These are phyloP conservation scores for Diaporthe citrichinensis DNA, from an alignment of 2,329 filamentous ascomycete species.

Conservation along the genomic window DNA sequence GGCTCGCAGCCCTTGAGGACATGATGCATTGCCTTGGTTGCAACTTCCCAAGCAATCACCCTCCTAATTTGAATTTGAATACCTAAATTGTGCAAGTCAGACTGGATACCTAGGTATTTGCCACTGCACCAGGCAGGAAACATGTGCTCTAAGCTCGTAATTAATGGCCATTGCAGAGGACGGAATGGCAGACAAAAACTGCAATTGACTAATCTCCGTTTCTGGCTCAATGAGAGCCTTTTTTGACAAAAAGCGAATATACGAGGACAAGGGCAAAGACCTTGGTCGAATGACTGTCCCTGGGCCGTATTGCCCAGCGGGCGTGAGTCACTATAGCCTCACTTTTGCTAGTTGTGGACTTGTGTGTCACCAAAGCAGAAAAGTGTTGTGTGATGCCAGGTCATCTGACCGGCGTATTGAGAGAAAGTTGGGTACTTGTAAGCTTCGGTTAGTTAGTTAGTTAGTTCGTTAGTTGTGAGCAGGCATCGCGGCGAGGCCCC, in stretches of 20 bases:
- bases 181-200: no score
- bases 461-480: neutral
- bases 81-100: no score
- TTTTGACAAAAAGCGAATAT: neutral
- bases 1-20: neutral
- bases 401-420: neutral
- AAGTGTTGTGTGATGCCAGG: neutral
- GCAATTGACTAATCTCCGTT: no score
- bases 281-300: neutral
- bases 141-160: neutral
- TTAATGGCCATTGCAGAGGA: neutral
- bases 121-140: neutral
- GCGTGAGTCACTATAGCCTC: neutral
- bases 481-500: neutral
- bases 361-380: neutral
- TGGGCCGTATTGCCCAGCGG: neutral
- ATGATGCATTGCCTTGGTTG: neutral
- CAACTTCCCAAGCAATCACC: no score
- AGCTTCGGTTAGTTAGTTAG: neutral
- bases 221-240: neutral
- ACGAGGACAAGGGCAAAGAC: neutral
- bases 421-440: neutral
- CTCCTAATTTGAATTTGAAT: neutral
- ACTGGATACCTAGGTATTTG: neutral
- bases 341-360: neutral